Base-by-base conservation (phyloP, 345 rosid genomes). In the Hirschfeldia incana region DNA sequence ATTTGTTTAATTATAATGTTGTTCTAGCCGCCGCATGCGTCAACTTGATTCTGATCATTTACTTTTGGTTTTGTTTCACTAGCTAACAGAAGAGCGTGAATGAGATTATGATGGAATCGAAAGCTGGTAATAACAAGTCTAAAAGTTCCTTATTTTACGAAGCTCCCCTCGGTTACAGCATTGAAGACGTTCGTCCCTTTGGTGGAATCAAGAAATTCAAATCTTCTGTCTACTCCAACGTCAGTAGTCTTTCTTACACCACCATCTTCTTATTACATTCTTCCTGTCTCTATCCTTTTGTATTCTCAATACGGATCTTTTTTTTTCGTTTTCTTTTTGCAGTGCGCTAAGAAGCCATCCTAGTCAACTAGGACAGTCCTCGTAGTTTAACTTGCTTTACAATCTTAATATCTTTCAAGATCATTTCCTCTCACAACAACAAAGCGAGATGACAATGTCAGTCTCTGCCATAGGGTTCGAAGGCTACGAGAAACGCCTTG, bases 301-400 rank as follows among this genome's bases (percentile, higher is more conserved):
- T 70, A 17, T 2, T 66, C 5, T 62, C 17, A 8, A 27, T 66
- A 29, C 1, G 60, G 12, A 0, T 65, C 3, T 21, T 3, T 16
- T 36, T 8, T 1, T 65, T 15, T 53, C 16, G 27, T 61, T 21
- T 21, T 21, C 21, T 21, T 21, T 21, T 21, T 82, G 84, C 90
- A 90, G 94, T 92, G 94, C 86, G 76, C 91, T 36, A 88, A 93
- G 86, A 86, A 78, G 84, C 94, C 97, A 74, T 90, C 97, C 88
- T 92, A 11, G 12, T 34, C 62, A 4, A 2, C 21, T 39, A 17
- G 5, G 4, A 8, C 36, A 29, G 0, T 28, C 5, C 57, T 74
- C 78, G 9, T 65, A 8, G 53, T n/a, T 26, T 30, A 32, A 63
- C 57, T 27, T 30, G 5, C 33, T 44, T 39, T 69, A 26, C 53